Conservation (phyloP, 202 grass and related monocot species). For the Digitaria exilis region DNA sequence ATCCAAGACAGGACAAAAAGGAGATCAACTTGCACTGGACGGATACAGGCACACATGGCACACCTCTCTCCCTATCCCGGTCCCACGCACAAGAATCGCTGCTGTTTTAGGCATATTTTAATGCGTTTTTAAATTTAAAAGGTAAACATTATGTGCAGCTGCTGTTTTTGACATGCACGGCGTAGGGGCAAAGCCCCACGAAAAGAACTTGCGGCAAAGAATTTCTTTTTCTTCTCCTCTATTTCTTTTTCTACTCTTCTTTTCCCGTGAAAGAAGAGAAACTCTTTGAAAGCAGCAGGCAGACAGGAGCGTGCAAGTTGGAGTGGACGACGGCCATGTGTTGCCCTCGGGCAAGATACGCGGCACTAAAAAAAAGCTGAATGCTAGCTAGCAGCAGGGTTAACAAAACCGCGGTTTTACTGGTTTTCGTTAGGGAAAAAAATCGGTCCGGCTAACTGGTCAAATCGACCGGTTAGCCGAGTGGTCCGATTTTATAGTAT, state of each 20-base stretch:
- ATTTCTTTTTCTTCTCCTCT: neutral
- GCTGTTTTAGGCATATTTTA: neutral
- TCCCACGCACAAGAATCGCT: too few relatives aligned
- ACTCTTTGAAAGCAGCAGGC: neutral
- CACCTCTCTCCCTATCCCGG: neutral
- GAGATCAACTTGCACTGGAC: conserved; percentile 31
- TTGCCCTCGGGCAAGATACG: neutral
- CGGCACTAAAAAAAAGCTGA: neutral
- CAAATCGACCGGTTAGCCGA: too few relatives aligned
- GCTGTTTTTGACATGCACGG: conserved; percentile 28
- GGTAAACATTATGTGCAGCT: neutral
- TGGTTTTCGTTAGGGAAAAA: too few relatives aligned
- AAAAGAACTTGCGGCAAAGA: conserved; percentile 20
- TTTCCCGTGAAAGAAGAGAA: neutral
- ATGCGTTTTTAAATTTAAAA: neutral
- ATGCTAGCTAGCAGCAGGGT: neutral
- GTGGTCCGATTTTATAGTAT: too few relatives aligned
- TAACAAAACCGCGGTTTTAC: too few relatives aligned
- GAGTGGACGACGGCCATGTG: neutral
- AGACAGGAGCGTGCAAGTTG: neutral
- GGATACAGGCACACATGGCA: neutral
- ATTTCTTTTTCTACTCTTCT: neutral
- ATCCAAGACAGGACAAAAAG: conserved; percentile 11
- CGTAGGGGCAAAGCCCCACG: conserved; percentile 3
- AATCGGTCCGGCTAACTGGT: too few relatives aligned